A percentile compares a stretch with the other conserved stretches of the same genome.
Evolutionary conservation across 2,329 filamentous ascomycete species (phyloP).

Genomic region (Ceratocystis colombiana): DNA sequence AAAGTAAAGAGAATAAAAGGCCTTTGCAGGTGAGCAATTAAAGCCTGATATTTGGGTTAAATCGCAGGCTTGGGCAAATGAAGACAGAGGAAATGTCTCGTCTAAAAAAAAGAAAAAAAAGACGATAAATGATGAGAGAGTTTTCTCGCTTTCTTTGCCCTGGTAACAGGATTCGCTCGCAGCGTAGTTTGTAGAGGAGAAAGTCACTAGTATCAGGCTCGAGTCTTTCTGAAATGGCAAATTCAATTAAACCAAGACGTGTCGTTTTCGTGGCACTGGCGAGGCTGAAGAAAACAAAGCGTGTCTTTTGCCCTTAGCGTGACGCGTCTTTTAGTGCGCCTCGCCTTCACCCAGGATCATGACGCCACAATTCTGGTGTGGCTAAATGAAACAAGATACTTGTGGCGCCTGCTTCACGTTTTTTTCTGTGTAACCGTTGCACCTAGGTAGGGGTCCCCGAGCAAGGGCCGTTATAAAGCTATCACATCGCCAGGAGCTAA

Average conservation of each 20-base stretch:
- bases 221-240: constrained; percentile 3
- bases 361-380: neutral
- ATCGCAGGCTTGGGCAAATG: neutral
- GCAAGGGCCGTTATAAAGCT: neutral
- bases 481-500: too few relatives aligned
- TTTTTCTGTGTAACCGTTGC: constrained; percentile 10
- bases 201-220: neutral
- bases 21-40: neutral
- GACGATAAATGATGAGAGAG: constrained; percentile 32
- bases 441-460: too few relatives aligned
- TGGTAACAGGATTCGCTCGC: constrained; percentile 27
- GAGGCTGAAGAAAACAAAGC: constrained; percentile 5
- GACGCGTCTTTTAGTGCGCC: constrained; percentile 20
- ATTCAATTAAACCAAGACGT: constrained; percentile 33
- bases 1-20: neutral
- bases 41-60: neutral
- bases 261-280: constrained; percentile 37
- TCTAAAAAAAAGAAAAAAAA: constrained; percentile 31
- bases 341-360: neutral
- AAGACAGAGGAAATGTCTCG: constrained; percentile 28
- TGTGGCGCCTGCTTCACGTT: neutral
- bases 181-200: constrained; percentile 29
- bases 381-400: neutral
- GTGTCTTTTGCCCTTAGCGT: constrained; percentile 21
- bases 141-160: constrained; percentile 10